Percentiles rank a stretch among this genome's conserved stretches.
These are phyloP conservation scores for Euphorbia peplus DNA, from an alignment of 345 rosid genomes.

Conservation along the genomic window DNA sequence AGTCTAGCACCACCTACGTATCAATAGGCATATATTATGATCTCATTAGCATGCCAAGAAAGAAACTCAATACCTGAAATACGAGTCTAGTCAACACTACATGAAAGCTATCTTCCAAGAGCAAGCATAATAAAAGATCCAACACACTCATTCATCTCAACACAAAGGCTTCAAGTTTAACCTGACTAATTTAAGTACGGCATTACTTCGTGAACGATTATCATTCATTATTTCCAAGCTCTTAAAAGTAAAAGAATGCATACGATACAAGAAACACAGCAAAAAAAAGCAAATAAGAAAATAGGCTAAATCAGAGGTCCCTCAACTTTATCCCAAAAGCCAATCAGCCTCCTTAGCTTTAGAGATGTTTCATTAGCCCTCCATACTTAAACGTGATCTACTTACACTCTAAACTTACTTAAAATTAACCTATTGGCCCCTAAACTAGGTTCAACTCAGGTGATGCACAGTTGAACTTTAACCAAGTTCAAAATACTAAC, in stretches of 20 bases:
- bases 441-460: too few species aligned
- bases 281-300: neutral
- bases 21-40: neutral
- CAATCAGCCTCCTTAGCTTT: too few species aligned
- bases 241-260: neutral
- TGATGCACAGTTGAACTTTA: too few species aligned
- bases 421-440: too few species aligned
- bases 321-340: too few species aligned
- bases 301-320: too few species aligned
- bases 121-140: neutral
- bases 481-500: too few species aligned
- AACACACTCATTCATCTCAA: neutral
- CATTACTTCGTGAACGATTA: neutral
- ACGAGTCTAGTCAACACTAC: neutral
- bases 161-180: neutral
- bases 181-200: neutral
- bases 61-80: neutral
- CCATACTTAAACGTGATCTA: too few species aligned
- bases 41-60: neutral
- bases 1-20: constrained; percentile 31
- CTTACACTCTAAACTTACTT: too few species aligned
- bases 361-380: too few species aligned
- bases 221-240: neutral
- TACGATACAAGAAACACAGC: neutral
- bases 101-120: neutral